A percentile compares a stretch with the other conserved stretches of the same genome.
Conservation (phyloP, 202 grass and related monocot species). For the Saccharum hybrid region DNA sequence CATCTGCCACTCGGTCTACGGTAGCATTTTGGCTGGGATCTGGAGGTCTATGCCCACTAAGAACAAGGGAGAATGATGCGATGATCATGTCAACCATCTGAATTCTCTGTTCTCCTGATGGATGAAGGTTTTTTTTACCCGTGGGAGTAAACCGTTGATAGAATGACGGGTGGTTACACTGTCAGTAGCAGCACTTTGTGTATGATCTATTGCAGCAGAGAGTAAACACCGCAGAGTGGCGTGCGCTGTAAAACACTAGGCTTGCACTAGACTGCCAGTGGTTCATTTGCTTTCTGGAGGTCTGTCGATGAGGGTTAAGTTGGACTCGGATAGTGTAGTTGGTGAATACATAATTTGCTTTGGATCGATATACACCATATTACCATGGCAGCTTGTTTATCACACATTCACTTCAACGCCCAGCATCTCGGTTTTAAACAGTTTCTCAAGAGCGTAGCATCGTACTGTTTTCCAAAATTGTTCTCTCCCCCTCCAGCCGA, state of each 20-base stretch:
- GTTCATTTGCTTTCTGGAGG: conserved; percentile 12
- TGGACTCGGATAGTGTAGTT: not conserved
- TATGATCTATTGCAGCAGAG: not conserved
- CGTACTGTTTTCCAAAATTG: not conserved
- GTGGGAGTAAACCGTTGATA: not conserved
- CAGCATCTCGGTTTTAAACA: not conserved
- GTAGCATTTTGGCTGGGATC: conserved; percentile 83
- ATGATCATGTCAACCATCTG: not conserved
- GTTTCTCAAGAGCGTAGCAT: not conserved
- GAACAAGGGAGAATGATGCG: conserved; percentile 42
- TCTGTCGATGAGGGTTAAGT: not conserved
- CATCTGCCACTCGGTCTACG: conserved; percentile 80
- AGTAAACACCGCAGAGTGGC: not conserved
- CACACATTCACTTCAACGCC: too few species aligned
- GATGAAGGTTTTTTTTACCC: not conserved
- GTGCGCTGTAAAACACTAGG: not conserved
- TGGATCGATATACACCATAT: not conserved
- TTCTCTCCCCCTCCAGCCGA: not conserved
- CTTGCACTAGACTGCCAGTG: not conserved
- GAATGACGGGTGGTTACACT: not conserved
- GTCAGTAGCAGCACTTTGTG: not conserved
- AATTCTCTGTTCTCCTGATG: not conserved
- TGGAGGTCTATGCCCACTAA: conserved; percentile 72
- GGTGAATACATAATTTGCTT: not conserved
- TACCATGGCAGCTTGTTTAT: not conserved